These are phyloP conservation scores for Albifimbria verrucaria DNA, from an alignment of 2,329 filamentous ascomycete species.

Conservation along the genomic window DNA sequence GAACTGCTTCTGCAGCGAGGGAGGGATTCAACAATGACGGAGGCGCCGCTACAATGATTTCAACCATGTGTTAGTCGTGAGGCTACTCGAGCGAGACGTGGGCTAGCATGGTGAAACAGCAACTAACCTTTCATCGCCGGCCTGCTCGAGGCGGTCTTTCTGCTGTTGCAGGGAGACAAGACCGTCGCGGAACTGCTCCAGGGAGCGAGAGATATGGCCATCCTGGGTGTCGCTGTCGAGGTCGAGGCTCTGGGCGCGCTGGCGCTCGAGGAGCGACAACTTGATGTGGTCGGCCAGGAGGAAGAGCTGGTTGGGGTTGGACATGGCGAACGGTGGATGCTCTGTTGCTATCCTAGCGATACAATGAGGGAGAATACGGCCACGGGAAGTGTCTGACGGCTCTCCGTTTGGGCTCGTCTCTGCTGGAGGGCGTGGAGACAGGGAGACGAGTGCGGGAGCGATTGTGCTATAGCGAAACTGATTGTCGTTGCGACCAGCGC, in stretches of 20 bases:
- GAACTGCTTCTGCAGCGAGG: conserved; percentile 70
- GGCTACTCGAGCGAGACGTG: not conserved
- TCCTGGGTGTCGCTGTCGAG: conserved; percentile 79
- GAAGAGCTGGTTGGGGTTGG: conserved; percentile 72
- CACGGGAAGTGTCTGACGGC: not conserved
- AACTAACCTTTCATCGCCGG: conserved; percentile 60
- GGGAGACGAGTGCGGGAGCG: too few species aligned
- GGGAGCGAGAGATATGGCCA: conserved; percentile 80
- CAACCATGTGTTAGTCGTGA: not conserved
- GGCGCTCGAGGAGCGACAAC: conserved; percentile 86
- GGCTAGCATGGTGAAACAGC: not conserved
- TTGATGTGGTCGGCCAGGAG: conserved; percentile 97
- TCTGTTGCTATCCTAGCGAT: too few species aligned
- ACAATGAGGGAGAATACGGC: not conserved
- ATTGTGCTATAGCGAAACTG: too few species aligned
- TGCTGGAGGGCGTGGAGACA: too few species aligned
- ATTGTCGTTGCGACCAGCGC: too few species aligned
- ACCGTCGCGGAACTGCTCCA: conserved; percentile 82
- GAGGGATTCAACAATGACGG: conserved; percentile 60
- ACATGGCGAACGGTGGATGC: too few species aligned
- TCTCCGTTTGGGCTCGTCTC: not conserved
- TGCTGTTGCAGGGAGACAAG: conserved; percentile 67
- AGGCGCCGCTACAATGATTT: conserved; percentile 35
- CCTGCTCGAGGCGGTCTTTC: conserved; percentile 59
- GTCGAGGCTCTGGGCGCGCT: conserved; percentile 78